These are phyloP conservation scores for Byssochlamys sp. DNA, from an alignment of 2,329 filamentous ascomycete species.

Conservation along the genomic window DNA sequence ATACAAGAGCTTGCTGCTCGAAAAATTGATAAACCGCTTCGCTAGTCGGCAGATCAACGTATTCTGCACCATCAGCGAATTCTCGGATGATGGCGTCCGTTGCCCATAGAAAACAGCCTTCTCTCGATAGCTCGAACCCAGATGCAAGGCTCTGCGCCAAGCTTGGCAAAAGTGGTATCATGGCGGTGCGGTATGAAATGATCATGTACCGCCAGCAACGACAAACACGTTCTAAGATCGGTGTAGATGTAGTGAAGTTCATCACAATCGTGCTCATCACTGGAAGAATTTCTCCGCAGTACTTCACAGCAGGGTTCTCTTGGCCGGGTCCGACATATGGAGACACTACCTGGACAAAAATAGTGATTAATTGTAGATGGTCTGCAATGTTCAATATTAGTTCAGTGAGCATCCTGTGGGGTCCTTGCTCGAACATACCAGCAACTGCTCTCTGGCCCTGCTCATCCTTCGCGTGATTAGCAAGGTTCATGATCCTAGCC, in stretches of 20 bases:
- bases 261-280: conserved; percentile 77
- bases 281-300: conserved; percentile 89
- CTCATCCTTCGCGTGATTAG: conserved; percentile 73
- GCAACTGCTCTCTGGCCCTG: conserved; percentile 77
- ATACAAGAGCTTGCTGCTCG: conserved; percentile 80
- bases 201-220: conserved; percentile 96
- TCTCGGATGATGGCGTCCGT: conserved; percentile 90
- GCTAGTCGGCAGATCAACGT: conserved; percentile 70
- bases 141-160: conserved; percentile 80
- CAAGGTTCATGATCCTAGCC: conserved; percentile 72
- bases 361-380: conserved; percentile 81
- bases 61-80: conserved; percentile 81
- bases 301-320: conserved; percentile 84
- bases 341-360: conserved; percentile 69
- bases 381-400: conserved; percentile 43
- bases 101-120: conserved; percentile 98
- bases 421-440: conserved; percentile 39
- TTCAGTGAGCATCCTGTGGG: neutral
- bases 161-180: conserved; percentile 70
- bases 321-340: conserved; percentile 63
- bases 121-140: conserved; percentile 74
- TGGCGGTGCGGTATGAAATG: conserved; percentile 83
- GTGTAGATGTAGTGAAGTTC: conserved; percentile 73
- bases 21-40: conserved; percentile 90
- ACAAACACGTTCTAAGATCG: conserved; percentile 87